These are phyloP conservation scores for Cryoendolithus antarcticus DNA, from an alignment of 2,329 filamentous ascomycete species.

Conservation along the genomic window DNA sequence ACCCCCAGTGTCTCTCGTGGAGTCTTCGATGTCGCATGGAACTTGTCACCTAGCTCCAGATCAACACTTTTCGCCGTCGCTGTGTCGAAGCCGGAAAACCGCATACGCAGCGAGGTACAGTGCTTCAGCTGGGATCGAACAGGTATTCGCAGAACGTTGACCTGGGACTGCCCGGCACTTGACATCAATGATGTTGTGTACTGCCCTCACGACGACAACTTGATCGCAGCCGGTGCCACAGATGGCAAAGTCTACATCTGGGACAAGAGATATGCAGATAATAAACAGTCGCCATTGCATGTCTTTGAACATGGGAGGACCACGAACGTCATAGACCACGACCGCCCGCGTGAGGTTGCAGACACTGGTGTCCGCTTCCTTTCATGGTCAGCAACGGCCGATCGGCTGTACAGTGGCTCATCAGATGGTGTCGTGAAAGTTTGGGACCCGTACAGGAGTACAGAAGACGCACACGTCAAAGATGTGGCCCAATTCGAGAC, in stretches of 20 bases:
- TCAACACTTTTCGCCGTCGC: slow-evolving; percentile 41
- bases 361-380: slow-evolving; percentile 48
- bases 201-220: slow-evolving; percentile 34
- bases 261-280: slow-evolving; percentile 36
- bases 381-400: slow-evolving; percentile 42
- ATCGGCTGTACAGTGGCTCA: slow-evolving; percentile 45
- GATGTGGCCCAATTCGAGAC: slow-evolving; percentile 38
- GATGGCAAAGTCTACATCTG: slow-evolving; percentile 49
- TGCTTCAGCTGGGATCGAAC: slow-evolving; percentile 34
- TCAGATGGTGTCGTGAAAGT: slow-evolving; percentile 49
- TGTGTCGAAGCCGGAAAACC: slow-evolving; percentile 29
- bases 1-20: slow-evolving; percentile 39
- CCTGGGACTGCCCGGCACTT: slow-evolving; percentile 44
- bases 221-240: slow-evolving; percentile 48
- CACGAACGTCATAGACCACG: slow-evolving; percentile 35
- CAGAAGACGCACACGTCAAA: slow-evolving; percentile 39
- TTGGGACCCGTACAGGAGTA: slow-evolving; percentile 45
- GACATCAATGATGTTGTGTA: slow-evolving; percentile 49
- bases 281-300: slow-evolving; percentile 34
- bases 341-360: slow-evolving; percentile 33
- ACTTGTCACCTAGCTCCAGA: slow-evolving; percentile 28
- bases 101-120: slow-evolving; percentile 38
- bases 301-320: slow-evolving; percentile 39
- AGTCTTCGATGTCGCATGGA: slow-evolving; percentile 48
- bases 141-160: slow-evolving; percentile 25